phyloP scores from a whole-genome alignment of 306 rosid species.

The Cicer cuneatum region DNA sequence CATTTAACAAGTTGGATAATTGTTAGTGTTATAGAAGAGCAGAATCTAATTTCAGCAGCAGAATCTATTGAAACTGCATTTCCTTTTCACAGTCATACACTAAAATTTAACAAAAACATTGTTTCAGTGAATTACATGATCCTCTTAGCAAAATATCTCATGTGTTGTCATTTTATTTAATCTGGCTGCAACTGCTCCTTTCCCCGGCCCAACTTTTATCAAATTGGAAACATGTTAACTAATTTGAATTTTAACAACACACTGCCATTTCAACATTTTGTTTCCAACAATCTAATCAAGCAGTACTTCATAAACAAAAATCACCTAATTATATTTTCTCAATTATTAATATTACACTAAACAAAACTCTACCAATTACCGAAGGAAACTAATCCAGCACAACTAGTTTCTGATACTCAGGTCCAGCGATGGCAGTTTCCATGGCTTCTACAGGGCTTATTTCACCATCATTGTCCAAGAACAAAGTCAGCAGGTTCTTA shows the following conservation, averaged over 20 bases:
- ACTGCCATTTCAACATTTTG: not conserved
- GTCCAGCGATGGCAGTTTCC: slow-evolving; percentile 59
- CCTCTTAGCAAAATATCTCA: too few relatives aligned
- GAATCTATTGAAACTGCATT: not conserved
- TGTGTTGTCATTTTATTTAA: too few relatives aligned
- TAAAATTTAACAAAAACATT: too few relatives aligned
- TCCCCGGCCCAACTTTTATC: not conserved
- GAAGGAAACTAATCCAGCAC: slow-evolving; percentile 49
- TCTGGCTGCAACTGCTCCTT: too few relatives aligned
- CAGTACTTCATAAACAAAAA: not conserved
- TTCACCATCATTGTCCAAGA: slow-evolving; percentile 58
- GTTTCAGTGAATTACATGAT: too few relatives aligned
- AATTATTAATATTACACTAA: not conserved
- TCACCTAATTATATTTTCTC: not conserved
- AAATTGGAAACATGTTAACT: not conserved
- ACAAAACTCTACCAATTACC: not conserved
- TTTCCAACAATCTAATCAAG: not conserved
- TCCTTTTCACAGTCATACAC: not conserved
- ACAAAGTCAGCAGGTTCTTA: slow-evolving; percentile 69
- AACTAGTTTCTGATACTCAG: slow-evolving; percentile 52
- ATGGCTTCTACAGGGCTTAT: slow-evolving; percentile 47
- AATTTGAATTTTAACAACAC: not conserved
- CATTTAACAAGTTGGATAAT: not conserved
- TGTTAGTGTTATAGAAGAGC: not conserved
- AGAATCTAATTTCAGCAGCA: not conserved